Evolutionary conservation across 2,329 filamentous ascomycete species (phyloP), one percentile per base, ranked within the genome.

Genomic region (Boeremia lycopersici): DNA sequence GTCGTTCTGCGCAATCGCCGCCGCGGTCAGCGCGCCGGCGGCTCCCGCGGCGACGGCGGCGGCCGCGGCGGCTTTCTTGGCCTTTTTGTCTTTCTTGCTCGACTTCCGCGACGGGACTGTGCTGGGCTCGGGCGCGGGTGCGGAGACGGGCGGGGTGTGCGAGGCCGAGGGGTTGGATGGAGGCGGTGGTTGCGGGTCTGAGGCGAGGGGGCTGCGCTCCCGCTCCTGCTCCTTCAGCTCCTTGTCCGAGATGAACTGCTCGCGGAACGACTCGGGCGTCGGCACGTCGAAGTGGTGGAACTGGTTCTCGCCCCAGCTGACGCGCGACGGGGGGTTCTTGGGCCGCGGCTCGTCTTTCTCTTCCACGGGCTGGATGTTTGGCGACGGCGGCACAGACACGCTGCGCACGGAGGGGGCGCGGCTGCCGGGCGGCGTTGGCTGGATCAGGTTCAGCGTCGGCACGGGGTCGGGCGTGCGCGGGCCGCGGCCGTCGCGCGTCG

Each of bases 401-500:
- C 71, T 73, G 29, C 71, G 72, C 15, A 72, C 69, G 26, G 71
- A 72, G 9, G 74, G 74, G 23, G 74, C 77, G 53, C 72, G 62
- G 55, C 81, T 84, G 17, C 77, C 78, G 17, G 84, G 84, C 15
- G 84, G 84, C 6, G 84, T 86, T 2, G 84, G 82, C 41, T 82
- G 78, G 48, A 85, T 84, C 23, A 86, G 72, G 38, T 81, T 83
- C 13, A 87, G 74, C n/a, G 65, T 71, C 10, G 84, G 84, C 17
- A 86, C 79, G 15, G 74, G 70, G 73, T 77, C 81, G 33, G 54
- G 44, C 13, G 76, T 77, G 15, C 62, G 57, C 10, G 56, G 51
- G 12, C 60, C 60, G 15, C 73, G 71, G 15, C 77, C 75, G 53
- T 81, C 72, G 69, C 74, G 65, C 64, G 74, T 63, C 63, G 77